Evolutionary conservation across 169 alveolate genomes (phyloP), one percentile per base, ranked within the genome.

Genomic region (Cryptosporidium sp.): DNA sequence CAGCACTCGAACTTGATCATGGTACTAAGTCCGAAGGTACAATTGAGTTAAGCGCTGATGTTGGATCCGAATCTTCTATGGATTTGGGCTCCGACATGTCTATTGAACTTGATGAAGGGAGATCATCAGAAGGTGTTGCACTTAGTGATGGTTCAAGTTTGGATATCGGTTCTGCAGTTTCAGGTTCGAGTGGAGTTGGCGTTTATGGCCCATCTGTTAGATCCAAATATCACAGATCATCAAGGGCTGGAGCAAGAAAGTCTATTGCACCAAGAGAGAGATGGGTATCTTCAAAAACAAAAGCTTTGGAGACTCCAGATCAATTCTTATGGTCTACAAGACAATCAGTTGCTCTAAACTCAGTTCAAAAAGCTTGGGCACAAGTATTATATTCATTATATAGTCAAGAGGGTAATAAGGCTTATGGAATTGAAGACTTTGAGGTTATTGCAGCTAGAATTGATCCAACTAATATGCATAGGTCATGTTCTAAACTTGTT

Each of bases 331-430:
- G 89, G 89, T 65, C 89, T 9, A 10, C 65, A 62, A 80, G 89
- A 23, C 59, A 80, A 45, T 69, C 80, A 39, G 75, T 80, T 58
- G 67, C 89, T 10, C 23, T 80, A 4, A 80, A 65, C 68, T 29
- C 80, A 0, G 89, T 80, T 10, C 89, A 80, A 62, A 80, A 80
- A 31, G 62, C 33, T 16, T 80, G 89, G 89, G 89, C 80, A 61
- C 89, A 80, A 26, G 35, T 80, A 2, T 43, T 80, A 23, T 80
- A 26, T 65, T 59, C 80, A 23, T 41, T 80, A 26, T 80, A 80
- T 62, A 23, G 69, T 43, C 75, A 80, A 16, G 73, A 41, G 26
- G 89, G 89, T 10, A 80, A 80, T 31, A 80, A 80, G 51, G 89
- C 89, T 41, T 80, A 58, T 48, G 52, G 65, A n/a, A 62, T 80